These are phyloP conservation scores for Tulasnella sp. DNA, from an alignment of 768 basidiomycete genomes.

Conservation along the genomic window DNA sequence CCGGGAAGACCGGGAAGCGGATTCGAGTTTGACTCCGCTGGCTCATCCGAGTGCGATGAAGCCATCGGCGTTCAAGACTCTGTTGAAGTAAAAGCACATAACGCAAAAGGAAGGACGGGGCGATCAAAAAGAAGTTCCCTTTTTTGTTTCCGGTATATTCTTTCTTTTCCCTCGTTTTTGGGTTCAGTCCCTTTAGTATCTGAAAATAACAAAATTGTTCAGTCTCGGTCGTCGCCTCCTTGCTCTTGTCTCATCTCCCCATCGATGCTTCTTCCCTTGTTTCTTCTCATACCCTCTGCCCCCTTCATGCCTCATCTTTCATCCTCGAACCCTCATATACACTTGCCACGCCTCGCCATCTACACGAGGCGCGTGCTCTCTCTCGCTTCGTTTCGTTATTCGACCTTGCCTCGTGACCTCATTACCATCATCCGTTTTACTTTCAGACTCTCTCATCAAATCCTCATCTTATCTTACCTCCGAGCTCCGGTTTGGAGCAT, in stretches of 20 bases:
- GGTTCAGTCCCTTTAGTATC: not conserved
- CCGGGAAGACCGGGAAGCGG: conserved; percentile 11
- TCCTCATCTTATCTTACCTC: conserved; percentile 4
- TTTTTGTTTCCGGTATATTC: not conserved
- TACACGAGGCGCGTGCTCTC: not conserved
- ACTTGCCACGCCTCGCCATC: not conserved
- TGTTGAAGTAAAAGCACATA: conserved; percentile 3
- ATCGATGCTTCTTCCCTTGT: conserved; percentile 15
- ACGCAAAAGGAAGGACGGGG: not conserved
- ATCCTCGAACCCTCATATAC: conserved; percentile 1
- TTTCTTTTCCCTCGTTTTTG: not conserved
- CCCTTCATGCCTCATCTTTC: conserved; percentile 20
- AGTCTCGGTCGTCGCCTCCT: not conserved
- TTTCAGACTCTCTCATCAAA: conserved; percentile 14
- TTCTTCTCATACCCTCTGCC: conserved; percentile 12
- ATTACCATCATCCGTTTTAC: conserved; percentile 3
- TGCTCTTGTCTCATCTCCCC: not conserved
- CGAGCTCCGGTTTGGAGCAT: not conserved
- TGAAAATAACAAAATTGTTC: conserved; percentile 13
- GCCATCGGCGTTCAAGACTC: conserved; percentile 9
- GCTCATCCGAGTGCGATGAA: conserved; percentile 22
- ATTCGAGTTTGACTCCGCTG: conserved; percentile 7
- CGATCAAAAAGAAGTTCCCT: not conserved
- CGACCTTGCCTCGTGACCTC: not conserved
- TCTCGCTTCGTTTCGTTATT: conserved; percentile 13